Conservation (phyloP, 2,329 filamentous ascomycete genomes). For the Massarina eburnea region DNA sequence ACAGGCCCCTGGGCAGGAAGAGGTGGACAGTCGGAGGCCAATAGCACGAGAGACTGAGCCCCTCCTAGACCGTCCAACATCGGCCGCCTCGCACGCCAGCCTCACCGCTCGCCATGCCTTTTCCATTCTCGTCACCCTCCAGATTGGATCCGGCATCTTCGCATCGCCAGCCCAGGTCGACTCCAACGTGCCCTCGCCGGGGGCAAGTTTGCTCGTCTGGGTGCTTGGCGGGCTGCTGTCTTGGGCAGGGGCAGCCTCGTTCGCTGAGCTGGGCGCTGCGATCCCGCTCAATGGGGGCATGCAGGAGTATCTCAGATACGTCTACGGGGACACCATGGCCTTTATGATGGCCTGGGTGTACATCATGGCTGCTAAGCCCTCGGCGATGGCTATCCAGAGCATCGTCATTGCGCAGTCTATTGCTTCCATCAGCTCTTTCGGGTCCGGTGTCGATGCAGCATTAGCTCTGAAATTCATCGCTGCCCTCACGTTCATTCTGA, state of each 20-base stretch:
- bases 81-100: constrained; percentile 14
- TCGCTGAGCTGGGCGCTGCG: constrained; percentile 65
- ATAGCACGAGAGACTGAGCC: constrained; percentile 27
- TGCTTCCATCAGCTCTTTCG: constrained; percentile 51
- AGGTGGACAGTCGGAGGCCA: constrained; percentile 6
- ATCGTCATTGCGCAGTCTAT: constrained; percentile 60
- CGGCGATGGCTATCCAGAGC: constrained; percentile 64
- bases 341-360: constrained; percentile 68
- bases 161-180: constrained; percentile 66
- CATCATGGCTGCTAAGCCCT: constrained; percentile 66
- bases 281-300: constrained; percentile 66
- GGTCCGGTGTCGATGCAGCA: constrained; percentile 3
- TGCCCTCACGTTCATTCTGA: constrained; percentile 39
- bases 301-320: constrained; percentile 63
- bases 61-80: constrained; percentile 22
- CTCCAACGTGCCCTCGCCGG: constrained; percentile 64
- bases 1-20: neutral
- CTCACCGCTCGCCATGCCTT: constrained; percentile 49
- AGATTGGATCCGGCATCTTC: constrained; percentile 67
- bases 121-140: constrained; percentile 63
- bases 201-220: constrained; percentile 61
- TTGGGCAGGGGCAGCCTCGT: constrained; percentile 64
- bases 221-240: constrained; percentile 62
- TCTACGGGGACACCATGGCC: constrained; percentile 63
- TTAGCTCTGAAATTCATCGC: constrained; percentile 43